phyloP scores from a whole-genome alignment of 106 monocot genomes.

The Acanthochlamys bracteata region DNA sequence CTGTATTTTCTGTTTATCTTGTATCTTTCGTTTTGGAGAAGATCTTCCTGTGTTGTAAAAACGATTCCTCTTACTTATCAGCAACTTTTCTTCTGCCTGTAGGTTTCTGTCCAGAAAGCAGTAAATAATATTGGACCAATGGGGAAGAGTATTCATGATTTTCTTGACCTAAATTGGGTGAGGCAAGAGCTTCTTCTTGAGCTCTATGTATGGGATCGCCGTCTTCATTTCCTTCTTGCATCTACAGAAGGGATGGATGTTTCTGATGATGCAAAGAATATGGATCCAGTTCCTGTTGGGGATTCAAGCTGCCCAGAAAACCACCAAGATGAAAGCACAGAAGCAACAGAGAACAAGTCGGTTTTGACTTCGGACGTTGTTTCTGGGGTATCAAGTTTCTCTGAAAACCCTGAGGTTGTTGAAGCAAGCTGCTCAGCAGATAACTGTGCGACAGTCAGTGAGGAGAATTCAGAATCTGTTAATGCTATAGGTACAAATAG shows the following conservation, averaged over 20 bases:
- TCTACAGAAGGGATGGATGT: slow-evolving; percentile 4
- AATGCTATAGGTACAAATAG: too few relatives aligned
- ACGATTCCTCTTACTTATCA: too few relatives aligned
- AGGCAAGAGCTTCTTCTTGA: slow-evolving; percentile 65
- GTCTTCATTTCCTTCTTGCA: slow-evolving; percentile 39
- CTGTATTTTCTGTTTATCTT: neutral
- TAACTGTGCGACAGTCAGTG: neutral
- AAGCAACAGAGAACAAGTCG: slow-evolving; percentile 4
- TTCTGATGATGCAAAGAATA: neutral
- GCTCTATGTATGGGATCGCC: slow-evolving; percentile 81
- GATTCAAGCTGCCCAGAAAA: slow-evolving; percentile 13
- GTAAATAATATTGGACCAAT: slow-evolving; percentile 10
- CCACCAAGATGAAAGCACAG: slow-evolving; percentile 8
- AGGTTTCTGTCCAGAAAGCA: slow-evolving; percentile 43
- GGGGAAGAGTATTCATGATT: slow-evolving; percentile 18
- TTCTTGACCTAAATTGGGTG: slow-evolving; percentile 46
- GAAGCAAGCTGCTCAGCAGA: neutral
- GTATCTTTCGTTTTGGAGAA: neutral
- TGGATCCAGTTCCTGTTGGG: neutral
- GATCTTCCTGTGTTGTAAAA: too few relatives aligned
- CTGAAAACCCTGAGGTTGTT: neutral
- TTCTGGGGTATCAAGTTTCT: too few relatives aligned
- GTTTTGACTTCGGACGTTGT: too few relatives aligned
- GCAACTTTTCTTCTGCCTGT: slow-evolving; percentile 1
- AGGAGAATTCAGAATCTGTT: neutral